Evolutionary conservation across 2,329 filamentous ascomycete species (phyloP), one percentile per base, ranked within the genome.

Genomic region (Aspergillus proliferans): DNA sequence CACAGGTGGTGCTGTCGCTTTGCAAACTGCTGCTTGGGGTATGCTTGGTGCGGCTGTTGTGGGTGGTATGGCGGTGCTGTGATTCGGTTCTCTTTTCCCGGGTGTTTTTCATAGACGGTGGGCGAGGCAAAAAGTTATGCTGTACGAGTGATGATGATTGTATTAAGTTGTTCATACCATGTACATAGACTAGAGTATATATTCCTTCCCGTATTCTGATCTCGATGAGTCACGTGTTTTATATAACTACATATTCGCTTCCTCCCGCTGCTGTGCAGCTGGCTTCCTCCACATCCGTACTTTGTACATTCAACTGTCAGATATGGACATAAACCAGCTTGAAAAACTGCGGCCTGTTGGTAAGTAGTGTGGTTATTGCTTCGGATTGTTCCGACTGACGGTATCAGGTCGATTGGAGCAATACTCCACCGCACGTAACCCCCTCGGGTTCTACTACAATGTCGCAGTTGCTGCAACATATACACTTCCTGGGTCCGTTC

Each of bases 271-370:
- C 10, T 30, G 26, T 12, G 10, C 26, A 30, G 10, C 10, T 30
- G 26, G 26, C 26, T 30, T 30, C 9, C 26, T 9, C 26, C 26
- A 30, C 26, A 30, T 30, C 26, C 26, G 10, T 30, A 30, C 26
- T 30, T 30, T 52, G 48, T 21, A 39, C 45, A 6, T 47, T 42
- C 82, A 8, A 12, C 15, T 21, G 19, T 19, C 22, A 12, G 8
- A 36, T 12, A 40, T 40, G 38, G 38, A 74, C 24, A 81, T 77
- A 43, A 84, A 71, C 47, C 82, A 79, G n/a, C 53, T 61, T 6
- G 60, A 67, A 41, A 62, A 47, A 22, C 46, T 68, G 38, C 65
- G 65, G 3, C 47, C 61, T 21, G 60, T 63, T 19, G 65, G 65
- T 64, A 43, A 56, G 63, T 59, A 28, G 48, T 39, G 15, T 33